Evolutionary conservation across 805 yeast species (phyloP).

Genomic region (Ogataea wickerhamii): DNA sequence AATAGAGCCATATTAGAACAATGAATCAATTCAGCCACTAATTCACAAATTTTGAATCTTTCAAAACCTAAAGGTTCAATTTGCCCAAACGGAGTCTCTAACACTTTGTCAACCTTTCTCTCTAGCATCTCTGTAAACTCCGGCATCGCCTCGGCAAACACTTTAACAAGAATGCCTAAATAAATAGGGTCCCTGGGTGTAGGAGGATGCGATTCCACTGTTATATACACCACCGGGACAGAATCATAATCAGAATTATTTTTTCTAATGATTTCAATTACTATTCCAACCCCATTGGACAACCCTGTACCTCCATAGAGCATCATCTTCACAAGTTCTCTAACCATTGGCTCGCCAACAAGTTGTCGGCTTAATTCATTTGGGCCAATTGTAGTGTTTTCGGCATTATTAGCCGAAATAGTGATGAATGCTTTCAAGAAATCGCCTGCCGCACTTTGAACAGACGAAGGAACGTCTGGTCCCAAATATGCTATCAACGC

Average conservation of each 20-base stretch:
- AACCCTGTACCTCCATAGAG: conserved; percentile 80
- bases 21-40: conserved; percentile 90
- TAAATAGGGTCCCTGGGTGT: conserved; percentile 89
- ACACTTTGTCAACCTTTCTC: conserved; percentile 32
- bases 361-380: conserved; percentile 89
- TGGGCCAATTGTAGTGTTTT: conserved; percentile 92
- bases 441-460: conserved; percentile 93
- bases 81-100: conserved; percentile 63
- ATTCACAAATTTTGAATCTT: conserved; percentile 83
- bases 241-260: conserved; percentile 94
- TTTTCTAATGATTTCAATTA: conserved; percentile 90
- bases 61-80: conserved; percentile 85
- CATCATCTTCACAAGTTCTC: conserved; percentile 71
- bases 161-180: conserved; percentile 76
- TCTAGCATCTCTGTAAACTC: conserved; percentile 62
- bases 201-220: conserved; percentile 89
- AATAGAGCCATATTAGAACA: conserved; percentile 96
- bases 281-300: conserved; percentile 90
- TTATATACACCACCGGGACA: conserved; percentile 77
- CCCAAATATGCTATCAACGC: conserved; percentile 66
- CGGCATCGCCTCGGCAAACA: conserved; percentile 73
- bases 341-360: conserved; percentile 69
- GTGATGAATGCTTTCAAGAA: conserved; percentile 91
- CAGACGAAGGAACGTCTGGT: conserved; percentile 63
- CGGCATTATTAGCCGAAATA: conserved; percentile 87